phyloP scores from a whole-genome alignment of 495 filamentous ascomycete genomes.

The Trichocladium antarcticum region DNA sequence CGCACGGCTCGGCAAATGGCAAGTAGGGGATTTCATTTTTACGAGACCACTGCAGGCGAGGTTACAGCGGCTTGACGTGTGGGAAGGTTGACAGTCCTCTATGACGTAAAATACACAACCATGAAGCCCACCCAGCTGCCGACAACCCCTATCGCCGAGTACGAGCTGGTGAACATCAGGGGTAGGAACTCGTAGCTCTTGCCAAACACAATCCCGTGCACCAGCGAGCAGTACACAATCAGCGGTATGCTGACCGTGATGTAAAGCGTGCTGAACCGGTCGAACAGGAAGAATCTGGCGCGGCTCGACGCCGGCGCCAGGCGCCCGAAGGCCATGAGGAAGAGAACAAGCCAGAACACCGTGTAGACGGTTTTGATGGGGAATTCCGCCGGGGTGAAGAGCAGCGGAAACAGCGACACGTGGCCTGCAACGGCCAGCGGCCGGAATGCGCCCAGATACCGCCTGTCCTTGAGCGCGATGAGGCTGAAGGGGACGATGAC shows the following conservation, averaged over 20 bases:
- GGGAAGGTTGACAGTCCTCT: too few species aligned
- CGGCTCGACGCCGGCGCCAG: slow-evolving; percentile 70
- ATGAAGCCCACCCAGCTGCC: slow-evolving; percentile 94
- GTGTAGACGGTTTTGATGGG: slow-evolving; percentile 90
- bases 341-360: slow-evolving; percentile 78
- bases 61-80: too few species aligned
- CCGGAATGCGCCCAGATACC: slow-evolving; percentile 83
- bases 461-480: slow-evolving; percentile 82
- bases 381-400: slow-evolving; percentile 86
- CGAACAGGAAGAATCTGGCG: slow-evolving; percentile 72
- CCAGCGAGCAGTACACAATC: slow-evolving; percentile 74
- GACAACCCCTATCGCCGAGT: slow-evolving; percentile 88
- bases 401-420: slow-evolving; percentile 85
- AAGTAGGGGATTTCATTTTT: too few species aligned
- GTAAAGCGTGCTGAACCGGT: slow-evolving; percentile 82
- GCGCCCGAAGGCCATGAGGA: slow-evolving; percentile 74
- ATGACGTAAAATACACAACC: slow-evolving; percentile 81
- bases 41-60: too few species aligned
- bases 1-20: too few species aligned
- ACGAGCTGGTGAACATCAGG: slow-evolving; percentile 93
- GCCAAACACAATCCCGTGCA: slow-evolving; percentile 76
- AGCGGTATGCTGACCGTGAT: slow-evolving; percentile 78
- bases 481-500: slow-evolving; percentile 94
- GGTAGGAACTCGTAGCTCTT: slow-evolving; percentile 80
- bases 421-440: slow-evolving; percentile 88